Evolutionary conservation across 2,329 filamentous ascomycete species (phyloP), one percentile per base, ranked within the genome.

Genomic region (Phyllosticta citribraziliensis): DNA sequence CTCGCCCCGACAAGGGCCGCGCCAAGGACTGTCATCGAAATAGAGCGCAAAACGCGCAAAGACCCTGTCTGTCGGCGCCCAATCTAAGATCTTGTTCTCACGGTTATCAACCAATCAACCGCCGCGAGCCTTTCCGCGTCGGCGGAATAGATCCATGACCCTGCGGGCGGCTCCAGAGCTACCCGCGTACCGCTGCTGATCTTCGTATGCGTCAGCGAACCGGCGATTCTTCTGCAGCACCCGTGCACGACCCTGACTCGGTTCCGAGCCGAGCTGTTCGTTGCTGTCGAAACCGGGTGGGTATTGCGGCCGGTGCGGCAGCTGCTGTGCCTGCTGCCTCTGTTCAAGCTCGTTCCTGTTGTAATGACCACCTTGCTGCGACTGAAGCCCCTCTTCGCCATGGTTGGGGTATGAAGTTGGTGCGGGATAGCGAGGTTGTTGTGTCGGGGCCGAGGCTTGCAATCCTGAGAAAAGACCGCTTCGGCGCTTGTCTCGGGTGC

Each of bases 101-200:
- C 11, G 33, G 33, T 40, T 40, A 14, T 14, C 5, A 33, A 40
- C 12, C 55, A 9, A 22, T 61, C 58, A 61, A 8, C 60, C 60
- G 30, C 55, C 66, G 24, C 88, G 81, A 67, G 87, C 89, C 76
- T 88, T 91, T 61, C 89, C 90, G 72, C 92, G 84, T 73, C 92
- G 83, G 68, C 94, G 83, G 80, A 99, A 99, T 75, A 97, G 96
- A 76, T 99, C 93, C 92, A 99, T 97, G 50, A 99, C 94, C 71
- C 91, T 86, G 72, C 92, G 88, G 14, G 92, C 91, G 2, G 91
- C 89, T 61, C 90, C 90, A 65, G 87, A 93, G 73, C 89, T 95
- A 53, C 93, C 93, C 33, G 86, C 86, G 69, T 91, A 86, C 52
- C 60, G 54, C 54, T 63, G 55, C 40, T 90, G 88, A 64, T 86